Evolutionary conservation across 345 rosid species (phyloP).

Genomic region (Sonneratia alba): DNA sequence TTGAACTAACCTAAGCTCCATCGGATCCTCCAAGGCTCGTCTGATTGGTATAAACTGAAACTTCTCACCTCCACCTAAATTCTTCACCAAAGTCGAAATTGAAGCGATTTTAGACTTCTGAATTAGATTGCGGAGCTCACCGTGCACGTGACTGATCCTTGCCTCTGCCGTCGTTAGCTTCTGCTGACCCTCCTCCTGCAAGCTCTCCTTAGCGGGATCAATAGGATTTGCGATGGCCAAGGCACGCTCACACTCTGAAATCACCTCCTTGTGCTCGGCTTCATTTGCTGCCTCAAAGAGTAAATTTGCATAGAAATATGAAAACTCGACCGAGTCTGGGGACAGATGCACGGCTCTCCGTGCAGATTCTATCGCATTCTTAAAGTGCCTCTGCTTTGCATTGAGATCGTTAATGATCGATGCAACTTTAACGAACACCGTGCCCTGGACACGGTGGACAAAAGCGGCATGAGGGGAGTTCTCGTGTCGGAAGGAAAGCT

Average conservation of each 20-base stretch:
- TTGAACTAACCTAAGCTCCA: conserved; percentile 68
- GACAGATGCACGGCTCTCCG: conserved; percentile 62
- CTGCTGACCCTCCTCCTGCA: conserved; percentile 80
- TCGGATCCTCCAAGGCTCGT: conserved; percentile 75
- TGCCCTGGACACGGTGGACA: conserved; percentile 73
- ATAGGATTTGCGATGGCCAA: conserved; percentile 58
- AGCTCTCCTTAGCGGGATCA: conserved; percentile 86
- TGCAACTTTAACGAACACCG: conserved; percentile 62
- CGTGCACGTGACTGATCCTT: conserved; percentile 66
- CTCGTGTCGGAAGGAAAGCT: conserved; percentile 49
- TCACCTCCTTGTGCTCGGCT: conserved; percentile 76
- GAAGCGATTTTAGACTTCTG: conserved; percentile 69
- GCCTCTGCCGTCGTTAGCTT: conserved; percentile 60
- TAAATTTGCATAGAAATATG: conserved; percentile 78
- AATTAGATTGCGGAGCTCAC: conserved; percentile 58
- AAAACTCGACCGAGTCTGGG: conserved; percentile 69
- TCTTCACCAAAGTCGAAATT: conserved; percentile 76
- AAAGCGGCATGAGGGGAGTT: conserved; percentile 57
- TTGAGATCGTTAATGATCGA: conserved; percentile 64
- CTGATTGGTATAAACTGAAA: conserved; percentile 61
- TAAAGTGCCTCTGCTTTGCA: conserved; percentile 57
- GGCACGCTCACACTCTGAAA: conserved; percentile 77
- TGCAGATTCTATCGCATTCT: conserved; percentile 67
- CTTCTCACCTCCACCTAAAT: conserved; percentile 81
- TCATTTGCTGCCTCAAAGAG: conserved; percentile 75